phyloP scores from a whole-genome alignment of 176 grass and related monocot species.

The Pharus latifolius region DNA sequence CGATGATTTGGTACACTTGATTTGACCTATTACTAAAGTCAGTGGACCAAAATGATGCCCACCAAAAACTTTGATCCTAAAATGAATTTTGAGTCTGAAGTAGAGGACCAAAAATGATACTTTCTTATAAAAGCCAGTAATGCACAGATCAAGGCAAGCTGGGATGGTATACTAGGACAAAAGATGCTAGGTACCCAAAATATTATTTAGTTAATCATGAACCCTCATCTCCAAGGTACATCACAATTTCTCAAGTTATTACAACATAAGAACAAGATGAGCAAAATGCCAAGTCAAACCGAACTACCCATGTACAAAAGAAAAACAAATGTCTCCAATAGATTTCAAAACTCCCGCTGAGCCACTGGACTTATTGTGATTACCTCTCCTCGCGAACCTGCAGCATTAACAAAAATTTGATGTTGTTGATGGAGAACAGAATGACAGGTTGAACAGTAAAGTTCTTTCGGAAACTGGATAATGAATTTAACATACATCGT shows the following conservation, averaged over 20 bases:
- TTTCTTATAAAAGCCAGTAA: background rate
- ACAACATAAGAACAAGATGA: constrained; percentile 14
- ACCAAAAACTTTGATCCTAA: too few species aligned
- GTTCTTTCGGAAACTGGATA: background rate
- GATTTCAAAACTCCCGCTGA: constrained; percentile 8
- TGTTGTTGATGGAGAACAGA: background rate
- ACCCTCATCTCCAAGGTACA: background rate
- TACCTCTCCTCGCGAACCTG: constrained; percentile 52
- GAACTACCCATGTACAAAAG: constrained; percentile 21
- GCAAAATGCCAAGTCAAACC: background rate
- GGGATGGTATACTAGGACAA: background rate
- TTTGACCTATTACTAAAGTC: too few species aligned
- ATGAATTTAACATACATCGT: constrained; percentile 48
- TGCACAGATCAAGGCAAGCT: background rate
- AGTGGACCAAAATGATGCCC: too few species aligned
- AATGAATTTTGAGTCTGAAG: too few species aligned
- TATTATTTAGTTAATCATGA: background rate
- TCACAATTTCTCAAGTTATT: background rate
- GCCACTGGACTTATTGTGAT: constrained; percentile 23
- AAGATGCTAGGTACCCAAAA: background rate
- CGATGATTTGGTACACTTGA: too few species aligned
- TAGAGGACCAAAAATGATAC: too few species aligned
- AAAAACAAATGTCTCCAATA: background rate
- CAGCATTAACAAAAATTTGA: constrained; percentile 7
- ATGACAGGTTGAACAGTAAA: background rate